Conservation (phyloP, 345 rosid species). For the Arabidopsis arenosa region DNA sequence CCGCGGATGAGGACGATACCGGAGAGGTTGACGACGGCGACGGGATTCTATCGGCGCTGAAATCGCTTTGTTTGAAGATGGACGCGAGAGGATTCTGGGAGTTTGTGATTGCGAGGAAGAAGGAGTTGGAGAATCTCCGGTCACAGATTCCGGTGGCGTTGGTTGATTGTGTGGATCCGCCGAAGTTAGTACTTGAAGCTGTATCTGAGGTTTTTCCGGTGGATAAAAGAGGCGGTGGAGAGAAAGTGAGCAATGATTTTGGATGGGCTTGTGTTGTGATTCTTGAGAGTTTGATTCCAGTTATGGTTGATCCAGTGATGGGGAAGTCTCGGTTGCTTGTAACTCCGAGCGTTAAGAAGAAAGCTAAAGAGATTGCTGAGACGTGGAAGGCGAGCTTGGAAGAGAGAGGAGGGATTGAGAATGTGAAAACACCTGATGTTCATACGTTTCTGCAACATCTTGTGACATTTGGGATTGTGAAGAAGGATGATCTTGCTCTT, state of each 20-base stretch:
- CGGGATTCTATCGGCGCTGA: constrained; percentile 54
- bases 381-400: constrained; percentile 89
- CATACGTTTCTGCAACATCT: constrained; percentile 92
- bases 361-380: constrained; percentile 77
- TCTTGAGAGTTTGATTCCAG: constrained; percentile 83
- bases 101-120: constrained; percentile 64
- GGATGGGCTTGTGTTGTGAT: constrained; percentile 94
- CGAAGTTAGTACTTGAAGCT: constrained; percentile 75
- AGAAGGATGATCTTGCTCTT: constrained; percentile 69
- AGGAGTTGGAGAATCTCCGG: constrained; percentile 67
- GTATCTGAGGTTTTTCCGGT: constrained; percentile 85
- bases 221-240: constrained; percentile 56
- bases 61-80: constrained; percentile 62
- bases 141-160: constrained; percentile 65
- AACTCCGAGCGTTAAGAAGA: constrained; percentile 67
- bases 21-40: constrained; percentile 79
- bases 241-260: constrained; percentile 56
- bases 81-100: constrained; percentile 70
- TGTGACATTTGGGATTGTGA: constrained; percentile 88
- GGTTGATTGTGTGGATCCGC: constrained; percentile 78
- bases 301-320: constrained; percentile 78
- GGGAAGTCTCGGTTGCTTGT: constrained; percentile 77
- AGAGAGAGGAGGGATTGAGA: constrained; percentile 91
- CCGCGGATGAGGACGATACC: constrained; percentile 47
- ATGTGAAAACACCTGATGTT: constrained; percentile 90